These are phyloP conservation scores for Carex sylvatica DNA, from an alignment of 202 grass and related monocot species.

Conservation along the genomic window DNA sequence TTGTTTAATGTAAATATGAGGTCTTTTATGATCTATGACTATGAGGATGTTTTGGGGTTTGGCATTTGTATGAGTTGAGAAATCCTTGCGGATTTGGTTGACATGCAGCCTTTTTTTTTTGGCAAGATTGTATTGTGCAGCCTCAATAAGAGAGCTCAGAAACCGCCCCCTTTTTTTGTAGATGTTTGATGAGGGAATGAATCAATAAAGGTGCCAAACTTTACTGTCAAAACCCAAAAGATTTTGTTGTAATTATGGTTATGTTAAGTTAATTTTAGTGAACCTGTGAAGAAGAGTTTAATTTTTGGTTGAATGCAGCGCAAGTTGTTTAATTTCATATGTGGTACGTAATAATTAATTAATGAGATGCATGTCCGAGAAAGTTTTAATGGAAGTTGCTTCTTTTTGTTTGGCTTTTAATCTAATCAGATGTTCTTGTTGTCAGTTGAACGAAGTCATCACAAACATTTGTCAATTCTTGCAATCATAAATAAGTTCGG, in stretches of 20 bases:
- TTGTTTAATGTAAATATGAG: conserved; percentile 15
- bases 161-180: not conserved
- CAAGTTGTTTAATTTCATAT: not conserved
- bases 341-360: not conserved
- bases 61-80: not conserved
- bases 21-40: not conserved
- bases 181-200: not conserved
- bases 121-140: not conserved
- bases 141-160: not conserved
- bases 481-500: not conserved
- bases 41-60: not conserved
- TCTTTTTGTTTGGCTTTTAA: not conserved
- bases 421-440: not conserved
- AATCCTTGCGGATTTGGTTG: not conserved
- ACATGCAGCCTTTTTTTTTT: not conserved
- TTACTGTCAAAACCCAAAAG: not conserved
- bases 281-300: not conserved
- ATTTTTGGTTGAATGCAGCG: not conserved
- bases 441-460: not conserved
- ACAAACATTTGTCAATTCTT: not conserved
- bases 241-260: not conserved
- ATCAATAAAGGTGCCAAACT: not conserved
- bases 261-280: not conserved
- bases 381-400: not conserved
- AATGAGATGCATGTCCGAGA: not conserved